Evolutionary conservation across 2,329 filamentous ascomycete genomes (phyloP), one percentile per base, ranked within the genome.

Genomic region (Talaromyces marneffei): DNA sequence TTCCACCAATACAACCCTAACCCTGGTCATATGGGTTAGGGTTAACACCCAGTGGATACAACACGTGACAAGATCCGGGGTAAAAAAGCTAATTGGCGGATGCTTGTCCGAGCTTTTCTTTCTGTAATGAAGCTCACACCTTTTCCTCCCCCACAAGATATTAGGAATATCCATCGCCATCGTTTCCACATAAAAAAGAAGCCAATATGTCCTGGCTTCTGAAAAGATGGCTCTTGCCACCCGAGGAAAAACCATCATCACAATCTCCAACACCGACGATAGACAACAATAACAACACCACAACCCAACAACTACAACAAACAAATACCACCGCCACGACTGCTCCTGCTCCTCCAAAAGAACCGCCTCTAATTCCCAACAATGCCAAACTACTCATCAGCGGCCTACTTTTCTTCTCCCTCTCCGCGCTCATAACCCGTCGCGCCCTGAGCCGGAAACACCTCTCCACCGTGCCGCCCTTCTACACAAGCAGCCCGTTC

Each of bases 321-420:
- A 59, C 40, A 37, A 52, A 14, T 12, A 33, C 40, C 9, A 9
- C 16, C 14, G 31, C 27, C 39, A 39, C 31, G 7, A n/a, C 2
- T 14, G 14, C 33, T 2, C 33, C 33, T 5, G 5, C 20, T 3
- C 14, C 40, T 16, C 20, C 42, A 5, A 59, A 33, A 29, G 20
- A 18, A 53, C 56, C 35, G 20, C 20, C 55, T 10, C 37, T 58
- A 12, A 69, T 73, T 25, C 70, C 57, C 35, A 69, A 68, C 62
- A 68, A 72, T 66, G 65, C 71, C 46, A 77, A 76, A 63, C 74
- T 96, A 62, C 88, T 94, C 74, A 80, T 87, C 67, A 86, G 87
- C 63, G 93, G 93, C 44, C 82, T 89, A 10, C 81, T 85, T 60
- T 95, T 96, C 76, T 83, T 95, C 65, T 78, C 84, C 23, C 80